Conservation (phyloP, 2,329 filamentous ascomycete genomes). For the Lasiodiplodia theobromae region DNA sequence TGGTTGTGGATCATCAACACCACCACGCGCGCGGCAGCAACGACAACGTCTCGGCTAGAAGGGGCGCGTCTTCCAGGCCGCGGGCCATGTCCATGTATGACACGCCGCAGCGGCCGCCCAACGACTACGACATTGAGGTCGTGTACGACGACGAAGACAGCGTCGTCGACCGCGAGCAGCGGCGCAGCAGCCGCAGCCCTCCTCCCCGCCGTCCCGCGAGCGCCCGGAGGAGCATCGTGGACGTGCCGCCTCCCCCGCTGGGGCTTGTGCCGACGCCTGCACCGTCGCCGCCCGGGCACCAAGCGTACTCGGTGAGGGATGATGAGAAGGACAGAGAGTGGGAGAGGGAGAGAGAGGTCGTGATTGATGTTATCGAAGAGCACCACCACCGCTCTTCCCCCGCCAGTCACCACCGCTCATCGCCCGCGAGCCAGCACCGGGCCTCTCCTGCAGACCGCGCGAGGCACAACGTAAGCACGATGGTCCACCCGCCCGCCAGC, state of each 20-base stretch:
- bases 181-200: background rate
- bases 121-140: conserved; percentile 15
- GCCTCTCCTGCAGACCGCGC: background rate
- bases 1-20: conserved; percentile 17
- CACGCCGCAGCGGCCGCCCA: background rate
- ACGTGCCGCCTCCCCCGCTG: background rate
- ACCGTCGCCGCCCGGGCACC: background rate
- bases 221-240: background rate
- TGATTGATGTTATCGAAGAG: conserved; percentile 3
- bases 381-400: background rate
- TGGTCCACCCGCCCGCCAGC: conserved; percentile 1
- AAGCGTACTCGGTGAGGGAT: background rate
- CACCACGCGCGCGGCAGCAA: background rate
- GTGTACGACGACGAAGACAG: background rate
- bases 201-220: background rate
- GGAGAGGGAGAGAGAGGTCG: conserved; percentile 9
- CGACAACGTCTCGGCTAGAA: background rate
- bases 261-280: background rate
- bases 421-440: background rate
- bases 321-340: background rate
- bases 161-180: background rate
- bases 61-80: background rate
- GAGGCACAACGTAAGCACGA: background rate
- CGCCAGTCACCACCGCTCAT: too few species aligned
- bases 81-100: conserved; percentile 15